A percentile compares a stretch with the other conserved stretches of the same genome.
Conservation (phyloP, 345 rosid genomes). For the Eucalyptus marginata region DNA sequence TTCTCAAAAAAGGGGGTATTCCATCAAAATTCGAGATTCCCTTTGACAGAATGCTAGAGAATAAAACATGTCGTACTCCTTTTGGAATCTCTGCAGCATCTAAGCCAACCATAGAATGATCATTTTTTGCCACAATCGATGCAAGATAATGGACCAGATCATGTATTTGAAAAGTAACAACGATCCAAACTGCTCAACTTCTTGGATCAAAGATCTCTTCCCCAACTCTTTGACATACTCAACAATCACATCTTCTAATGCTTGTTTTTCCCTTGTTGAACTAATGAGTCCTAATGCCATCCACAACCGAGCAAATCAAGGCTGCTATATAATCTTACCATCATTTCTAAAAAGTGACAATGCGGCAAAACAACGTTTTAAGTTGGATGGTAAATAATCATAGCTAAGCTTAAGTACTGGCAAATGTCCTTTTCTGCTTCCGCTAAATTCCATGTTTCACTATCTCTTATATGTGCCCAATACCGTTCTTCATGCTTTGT, state of each 20-base stretch:
- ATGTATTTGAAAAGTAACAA: rapidly evolving
- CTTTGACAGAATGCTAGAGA: rapidly evolving
- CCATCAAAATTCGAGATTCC: background rate
- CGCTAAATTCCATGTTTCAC: background rate
- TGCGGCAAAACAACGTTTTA: background rate
- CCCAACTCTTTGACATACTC: background rate
- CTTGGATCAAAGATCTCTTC: background rate
- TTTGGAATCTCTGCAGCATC: background rate
- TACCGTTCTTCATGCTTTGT: rapidly evolving
- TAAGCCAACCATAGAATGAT: background rate
- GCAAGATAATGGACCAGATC: background rate
- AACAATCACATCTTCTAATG: rapidly evolving
- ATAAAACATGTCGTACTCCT: background rate
- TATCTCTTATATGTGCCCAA: background rate
- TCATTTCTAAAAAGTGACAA: rapidly evolving
- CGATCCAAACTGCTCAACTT: rapidly evolving
- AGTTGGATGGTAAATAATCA: background rate
- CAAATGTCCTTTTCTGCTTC: rapidly evolving
- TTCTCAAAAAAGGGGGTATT: background rate
- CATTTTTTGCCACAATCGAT: background rate
- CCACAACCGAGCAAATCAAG: no score
- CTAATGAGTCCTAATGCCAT: background rate
- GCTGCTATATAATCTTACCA: no score
- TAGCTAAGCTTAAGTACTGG: background rate
- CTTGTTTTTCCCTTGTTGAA: background rate